phyloP scores from a whole-genome alignment of 768 basidiomycete species.

The Cantharellus cinnabarinus region DNA sequence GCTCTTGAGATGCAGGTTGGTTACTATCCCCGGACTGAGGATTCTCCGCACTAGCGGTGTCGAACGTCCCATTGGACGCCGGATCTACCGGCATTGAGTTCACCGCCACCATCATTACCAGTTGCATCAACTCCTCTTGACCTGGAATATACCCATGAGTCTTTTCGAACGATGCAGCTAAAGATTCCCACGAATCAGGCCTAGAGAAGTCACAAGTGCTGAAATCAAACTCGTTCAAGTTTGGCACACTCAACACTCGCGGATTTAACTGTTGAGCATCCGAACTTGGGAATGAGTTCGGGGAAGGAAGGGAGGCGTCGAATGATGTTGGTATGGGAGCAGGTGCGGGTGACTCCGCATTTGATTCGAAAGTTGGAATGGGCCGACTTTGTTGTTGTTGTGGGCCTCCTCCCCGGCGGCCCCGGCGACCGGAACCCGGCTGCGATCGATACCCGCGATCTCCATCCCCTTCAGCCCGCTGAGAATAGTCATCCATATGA shows the following conservation, averaged over 20 bases:
- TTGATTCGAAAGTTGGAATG: not conserved
- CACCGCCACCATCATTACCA: constrained; percentile 25
- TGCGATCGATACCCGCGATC: not conserved
- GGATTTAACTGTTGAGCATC: no score
- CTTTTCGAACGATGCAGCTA: constrained; percentile 57
- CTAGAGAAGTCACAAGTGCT: constrained; percentile 52
- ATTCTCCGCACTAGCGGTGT: not conserved
- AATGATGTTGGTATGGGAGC: not conserved
- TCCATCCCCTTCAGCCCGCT: not conserved
- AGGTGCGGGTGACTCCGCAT: not conserved
- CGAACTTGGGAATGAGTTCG: no score
- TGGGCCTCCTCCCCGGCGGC: no score
- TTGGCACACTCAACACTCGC: constrained; percentile 9
- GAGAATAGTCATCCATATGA: no score
- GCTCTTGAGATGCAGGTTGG: no score
- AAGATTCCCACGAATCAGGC: constrained; percentile 57
- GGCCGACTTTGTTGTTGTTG: not conserved
- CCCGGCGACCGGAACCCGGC: not conserved
- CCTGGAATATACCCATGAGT: constrained; percentile 49
- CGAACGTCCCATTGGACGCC: not conserved
- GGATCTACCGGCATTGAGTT: constrained; percentile 12
- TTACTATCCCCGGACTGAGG: not conserved
- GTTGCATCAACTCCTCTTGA: constrained; percentile 59
- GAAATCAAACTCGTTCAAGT: constrained; percentile 51
- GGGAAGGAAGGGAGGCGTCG: not conserved